Evolutionary conservation across 2,329 filamentous ascomycete genomes (phyloP), one percentile per base, ranked within the genome.

Genomic region (Claviceps sp.): DNA sequence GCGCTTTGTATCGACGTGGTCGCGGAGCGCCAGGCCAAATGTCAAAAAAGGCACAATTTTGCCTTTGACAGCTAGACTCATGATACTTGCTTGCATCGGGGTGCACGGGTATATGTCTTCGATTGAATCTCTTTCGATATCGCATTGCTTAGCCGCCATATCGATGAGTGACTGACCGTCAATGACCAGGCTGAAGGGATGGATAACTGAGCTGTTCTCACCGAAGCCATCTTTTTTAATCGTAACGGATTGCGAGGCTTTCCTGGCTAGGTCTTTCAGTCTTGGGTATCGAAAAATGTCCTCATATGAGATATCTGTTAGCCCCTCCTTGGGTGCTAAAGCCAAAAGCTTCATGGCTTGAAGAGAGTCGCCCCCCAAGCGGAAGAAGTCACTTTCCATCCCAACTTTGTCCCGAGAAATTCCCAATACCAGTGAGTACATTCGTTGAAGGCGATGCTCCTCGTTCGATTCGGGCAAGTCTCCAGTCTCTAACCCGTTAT

Each of bases 341-440:
- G 51, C 47, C 14, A 71, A 68, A 1, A 73, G 59, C 48, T 64
- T 67, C 70, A 74, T 74, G 0, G 72, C 70, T 4, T 63, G 61
- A 11, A 75, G 60, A 0, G 72, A 75, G 59, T 75, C 71, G 4
- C 72, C 70, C 1, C 70, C 71, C 0, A 72, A 61, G 0, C 59
- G 61, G 56, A 72, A 70, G 60, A 72, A 72, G 59, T 65, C 63
- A 55, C 67, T 65, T 1, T 63, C 55, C 0, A 60, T 54, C 1
- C 60, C 54, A 37, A 69, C 54, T 5, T 62, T 58, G 1, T 50
- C 48, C 16, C 58, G 47, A 9, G 64, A 60, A 2, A 59, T 50
- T 14, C 61, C 63, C 6, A 69, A 59, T 16, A 41, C 22, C 22
- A 41, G 22, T 18, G 38, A 41, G 37, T 42, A 49, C 2, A 42